Percentiles rank a stretch among this genome's conserved stretches.
phyloP scores from a whole-genome alignment of 495 filamentous ascomycete genomes.

The Baudoinia panamericana region DNA sequence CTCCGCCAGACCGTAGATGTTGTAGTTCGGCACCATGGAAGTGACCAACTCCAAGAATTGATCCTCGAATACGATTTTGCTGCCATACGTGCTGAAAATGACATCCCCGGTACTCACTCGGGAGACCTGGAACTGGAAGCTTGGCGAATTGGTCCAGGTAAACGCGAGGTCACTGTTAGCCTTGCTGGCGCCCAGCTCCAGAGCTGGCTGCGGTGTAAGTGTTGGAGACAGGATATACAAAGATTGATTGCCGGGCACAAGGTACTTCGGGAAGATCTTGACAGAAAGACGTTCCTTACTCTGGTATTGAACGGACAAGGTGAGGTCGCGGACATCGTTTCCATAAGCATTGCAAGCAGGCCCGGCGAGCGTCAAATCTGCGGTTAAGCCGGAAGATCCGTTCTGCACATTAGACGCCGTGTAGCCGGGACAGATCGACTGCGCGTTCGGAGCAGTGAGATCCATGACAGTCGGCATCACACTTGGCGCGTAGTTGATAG shows the following conservation, averaged over 20 bases:
- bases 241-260: conserved; percentile 14
- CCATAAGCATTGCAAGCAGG: conserved; percentile 11
- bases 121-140: conserved; percentile 17
- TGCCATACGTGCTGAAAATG: conserved; percentile 17
- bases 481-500: conserved; percentile 15
- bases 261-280: conserved; percentile 17
- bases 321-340: conserved; percentile 9
- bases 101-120: conserved; percentile 11
- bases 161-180: conserved; percentile 17
- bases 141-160: conserved; percentile 16
- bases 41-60: conserved; percentile 20
- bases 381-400: conserved; percentile 5
- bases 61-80: conserved; percentile 16
- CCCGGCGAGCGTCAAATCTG: conserved; percentile 14
- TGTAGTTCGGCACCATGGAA: conserved; percentile 17
- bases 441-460: conserved; percentile 14
- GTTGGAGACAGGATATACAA: conserved; percentile 13
- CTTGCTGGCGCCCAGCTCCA: conserved; percentile 5
- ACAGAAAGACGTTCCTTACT: conserved; percentile 15
- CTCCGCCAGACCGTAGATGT: conserved; percentile 19
- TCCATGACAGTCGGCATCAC: conserved; percentile 17
- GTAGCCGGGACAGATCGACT: conserved; percentile 15
- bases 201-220: conserved; percentile 6
- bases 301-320: conserved; percentile 18
- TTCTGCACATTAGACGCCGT: conserved; percentile 10